phyloP scores from a whole-genome alignment of 2,329 filamentous ascomycete species.

The Fusarium ramigenum region DNA sequence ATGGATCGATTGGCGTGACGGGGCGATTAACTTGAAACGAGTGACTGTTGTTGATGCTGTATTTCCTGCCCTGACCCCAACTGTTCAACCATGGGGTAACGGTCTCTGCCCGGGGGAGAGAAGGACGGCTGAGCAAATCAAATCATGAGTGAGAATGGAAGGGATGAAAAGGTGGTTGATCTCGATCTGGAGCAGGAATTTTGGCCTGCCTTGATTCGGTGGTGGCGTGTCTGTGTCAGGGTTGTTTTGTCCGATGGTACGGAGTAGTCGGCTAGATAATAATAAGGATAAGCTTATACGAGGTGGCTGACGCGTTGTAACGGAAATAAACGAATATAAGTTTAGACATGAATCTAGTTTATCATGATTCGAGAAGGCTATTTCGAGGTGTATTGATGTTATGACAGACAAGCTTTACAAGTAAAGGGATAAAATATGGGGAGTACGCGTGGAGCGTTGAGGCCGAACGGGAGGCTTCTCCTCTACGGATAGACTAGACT shows the following conservation, averaged over 20 bases:
- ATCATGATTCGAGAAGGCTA: not conserved
- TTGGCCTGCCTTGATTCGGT: constrained; percentile 29
- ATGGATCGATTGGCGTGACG: not conserved
- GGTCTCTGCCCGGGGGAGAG: constrained; percentile 7
- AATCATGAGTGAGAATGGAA: constrained; percentile 23
- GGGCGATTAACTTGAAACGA: constrained; percentile 25
- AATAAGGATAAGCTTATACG: constrained; percentile 2
- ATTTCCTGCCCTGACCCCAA: constrained; percentile 2
- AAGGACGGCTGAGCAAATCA: constrained; percentile 3
- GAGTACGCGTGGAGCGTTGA: constrained; percentile 27
- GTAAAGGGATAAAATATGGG: constrained; percentile 19
- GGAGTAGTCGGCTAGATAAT: not conserved
- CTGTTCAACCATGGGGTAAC: constrained; percentile 19
- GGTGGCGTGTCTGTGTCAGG: constrained; percentile 24
- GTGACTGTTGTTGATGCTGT: constrained; percentile 12
- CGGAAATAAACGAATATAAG: not conserved
- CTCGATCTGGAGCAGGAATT: constrained; percentile 29
- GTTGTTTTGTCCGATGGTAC: constrained; percentile 17
- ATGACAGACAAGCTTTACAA: constrained; percentile 8
- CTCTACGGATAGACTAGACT: not conserved
- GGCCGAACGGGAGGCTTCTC: not conserved
- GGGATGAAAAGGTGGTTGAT: constrained; percentile 12
- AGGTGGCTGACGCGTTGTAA: constrained; percentile 10
- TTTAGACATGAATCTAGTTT: not conserved
- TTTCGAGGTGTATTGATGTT: not conserved